phyloP scores from a whole-genome alignment of 2,329 filamentous ascomycete genomes.

The Daldinia sp. region DNA sequence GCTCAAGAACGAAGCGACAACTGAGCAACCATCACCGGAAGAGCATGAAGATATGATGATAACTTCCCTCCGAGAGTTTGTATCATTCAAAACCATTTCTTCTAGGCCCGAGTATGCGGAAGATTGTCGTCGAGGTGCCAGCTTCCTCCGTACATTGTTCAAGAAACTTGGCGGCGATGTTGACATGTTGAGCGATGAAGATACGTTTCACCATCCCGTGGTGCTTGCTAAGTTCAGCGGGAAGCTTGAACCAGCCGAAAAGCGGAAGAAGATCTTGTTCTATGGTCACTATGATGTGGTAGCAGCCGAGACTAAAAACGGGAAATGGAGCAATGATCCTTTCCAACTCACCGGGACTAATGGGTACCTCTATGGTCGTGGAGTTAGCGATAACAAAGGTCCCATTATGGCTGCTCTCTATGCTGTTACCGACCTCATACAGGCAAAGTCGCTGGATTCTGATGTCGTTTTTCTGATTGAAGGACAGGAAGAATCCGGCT shows the following conservation, averaged over 20 bases:
- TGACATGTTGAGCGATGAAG: slow-evolving; percentile 86
- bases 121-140: slow-evolving; percentile 92
- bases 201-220: slow-evolving; percentile 83
- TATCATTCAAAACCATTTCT: slow-evolving; percentile 92
- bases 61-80: slow-evolving; percentile 83
- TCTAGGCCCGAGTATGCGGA: slow-evolving; percentile 87
- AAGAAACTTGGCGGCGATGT: slow-evolving; percentile 91
- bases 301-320: slow-evolving; percentile 82
- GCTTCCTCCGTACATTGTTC: slow-evolving; percentile 89
- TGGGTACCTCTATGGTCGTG: slow-evolving; percentile 93
- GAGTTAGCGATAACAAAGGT: slow-evolving; percentile 98
- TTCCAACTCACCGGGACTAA: slow-evolving; percentile 91
- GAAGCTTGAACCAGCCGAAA: slow-evolving; percentile 72
- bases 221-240: slow-evolving; percentile 90
- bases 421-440: slow-evolving; percentile 88
- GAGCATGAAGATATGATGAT: slow-evolving; percentile 68
- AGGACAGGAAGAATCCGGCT: slow-evolving; percentile 95
- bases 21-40: slow-evolving; percentile 53
- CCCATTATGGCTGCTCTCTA: slow-evolving; percentile 95
- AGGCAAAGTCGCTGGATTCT: slow-evolving; percentile 84
- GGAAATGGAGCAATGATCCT: slow-evolving; percentile 88
- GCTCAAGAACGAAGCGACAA: slow-evolving; percentile 63
- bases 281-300: slow-evolving; percentile 99
- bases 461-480: slow-evolving; percentile 96
- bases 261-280: slow-evolving; percentile 89